Base-by-base conservation (phyloP, 768 basidiomycete species). In the Phylloporus rhodoxanthus region DNA sequence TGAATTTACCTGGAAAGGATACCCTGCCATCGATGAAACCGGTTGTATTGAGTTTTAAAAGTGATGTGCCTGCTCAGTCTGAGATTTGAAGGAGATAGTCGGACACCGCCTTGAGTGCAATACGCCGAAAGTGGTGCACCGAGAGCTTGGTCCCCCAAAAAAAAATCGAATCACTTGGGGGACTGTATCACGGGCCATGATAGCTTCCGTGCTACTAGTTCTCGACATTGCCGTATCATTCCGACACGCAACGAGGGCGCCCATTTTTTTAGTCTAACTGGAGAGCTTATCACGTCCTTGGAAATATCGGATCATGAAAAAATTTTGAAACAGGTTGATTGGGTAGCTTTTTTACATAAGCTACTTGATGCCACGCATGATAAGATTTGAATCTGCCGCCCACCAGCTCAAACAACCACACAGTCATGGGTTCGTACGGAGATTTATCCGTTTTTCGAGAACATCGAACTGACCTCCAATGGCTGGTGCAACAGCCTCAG, bases 401-500 rank as follows among this genome's bases (percentile, higher is more conserved):
- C 20, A 29, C 14, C 39, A 50, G 43, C 14, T 42, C 52, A 23
- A 40, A 47, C 43, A 47, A 30, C 20, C 28, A 39, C 23, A 20
- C 50, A 17, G 45, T 52, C 42, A 67, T 67, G 64, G 64, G 65
- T 65, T 43, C 49, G 57, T 59, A 28, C 45, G 49, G 43, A 50
- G 28, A 33, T 30, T 47, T 39, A n/a, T 41, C 29, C 10, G 17
- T n/a, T 21, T 7, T n/a, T 20, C 7, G 8, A 28, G 40, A 29
- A 19, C 15, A 9, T 37, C 5, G 52, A 52, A 29, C 10, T 29
- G 9, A 29, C 28, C 52, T 60, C n/a, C n/a, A 48, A 60, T 53
- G 36, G 0, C 2, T 42, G 45, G 46, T 32, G n/a, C 13, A 23
- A 56, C 36, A 87, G 85, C 85, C 25, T 74, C 81, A 28, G 63